Evolutionary conservation across 164 flowering plant species (phyloP).

Genomic region (Vitis labrusca): DNA sequence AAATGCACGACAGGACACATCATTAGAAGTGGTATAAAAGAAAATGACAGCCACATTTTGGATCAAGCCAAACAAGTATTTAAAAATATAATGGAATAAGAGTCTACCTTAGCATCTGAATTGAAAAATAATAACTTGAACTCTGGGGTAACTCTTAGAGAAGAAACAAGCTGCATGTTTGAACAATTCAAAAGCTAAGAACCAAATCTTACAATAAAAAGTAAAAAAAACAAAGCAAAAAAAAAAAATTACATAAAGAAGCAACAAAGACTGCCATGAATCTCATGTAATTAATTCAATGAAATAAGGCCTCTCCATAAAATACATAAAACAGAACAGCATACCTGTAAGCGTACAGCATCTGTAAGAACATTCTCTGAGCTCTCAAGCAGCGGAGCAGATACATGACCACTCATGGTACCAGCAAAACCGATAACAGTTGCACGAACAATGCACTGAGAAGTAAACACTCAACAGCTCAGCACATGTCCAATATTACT

Average conservation of each 20-base stretch:
- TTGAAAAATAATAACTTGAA: constrained; percentile 55
- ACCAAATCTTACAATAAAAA: neutral
- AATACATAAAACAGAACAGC: neutral
- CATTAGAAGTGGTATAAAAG: neutral
- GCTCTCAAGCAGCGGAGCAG: constrained; percentile 27
- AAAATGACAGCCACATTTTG: neutral
- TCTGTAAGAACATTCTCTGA: constrained; percentile 54
- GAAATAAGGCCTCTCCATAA: neutral
- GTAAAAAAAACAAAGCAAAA: neutral
- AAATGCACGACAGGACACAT: too few species aligned
- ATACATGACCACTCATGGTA: constrained; percentile 15
- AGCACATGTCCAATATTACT: neutral
- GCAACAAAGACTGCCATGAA: neutral
- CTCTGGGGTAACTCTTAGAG: constrained; percentile 67
- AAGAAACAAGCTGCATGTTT: constrained; percentile 75
- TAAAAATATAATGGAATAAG: neutral
- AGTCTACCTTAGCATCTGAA: constrained; percentile 69
- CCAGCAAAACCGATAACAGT: constrained; percentile 46
- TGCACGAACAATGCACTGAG: constrained; percentile 77
- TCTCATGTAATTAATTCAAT: neutral
- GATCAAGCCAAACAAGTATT: neutral
- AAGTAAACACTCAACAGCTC: constrained; percentile 12
- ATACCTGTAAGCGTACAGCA: constrained; percentile 74
- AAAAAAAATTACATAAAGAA: neutral
- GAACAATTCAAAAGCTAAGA: constrained; percentile 18